A percentile compares a stretch with the other conserved stretches of the same genome.
phyloP scores from a whole-genome alignment of 2,329 filamentous ascomycete genomes.

The Colletotrichum lentis region DNA sequence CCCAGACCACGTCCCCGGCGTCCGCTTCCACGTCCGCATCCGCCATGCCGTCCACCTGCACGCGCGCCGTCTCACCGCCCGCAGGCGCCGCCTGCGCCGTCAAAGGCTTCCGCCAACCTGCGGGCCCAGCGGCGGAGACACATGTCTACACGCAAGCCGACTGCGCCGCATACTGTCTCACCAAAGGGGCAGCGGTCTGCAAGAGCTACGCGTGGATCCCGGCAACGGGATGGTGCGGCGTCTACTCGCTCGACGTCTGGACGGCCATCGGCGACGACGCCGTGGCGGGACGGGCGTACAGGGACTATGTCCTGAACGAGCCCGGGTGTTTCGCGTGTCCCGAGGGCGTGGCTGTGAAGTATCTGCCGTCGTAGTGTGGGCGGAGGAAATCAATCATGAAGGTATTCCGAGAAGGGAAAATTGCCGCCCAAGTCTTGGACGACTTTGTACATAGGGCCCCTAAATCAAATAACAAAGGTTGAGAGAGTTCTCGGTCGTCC shows the following conservation, averaged over 20 bases:
- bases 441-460: too few species aligned
- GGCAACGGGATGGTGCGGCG: constrained; percentile 15
- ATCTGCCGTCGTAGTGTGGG: neutral
- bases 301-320: constrained; percentile 18
- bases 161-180: constrained; percentile 16
- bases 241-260: constrained; percentile 13
- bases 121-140: neutral
- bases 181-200: neutral
- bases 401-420: neutral
- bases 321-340: constrained; percentile 21
- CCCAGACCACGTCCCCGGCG: neutral
- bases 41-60: neutral
- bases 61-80: neutral
- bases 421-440: too few species aligned
- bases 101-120: constrained; percentile 20
- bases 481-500: too few species aligned
- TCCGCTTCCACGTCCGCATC: neutral
- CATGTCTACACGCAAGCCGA: constrained; percentile 4
- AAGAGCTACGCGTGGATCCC: constrained; percentile 17
- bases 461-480: too few species aligned
- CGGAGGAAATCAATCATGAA: neutral
- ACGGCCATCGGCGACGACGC: constrained; percentile 23
- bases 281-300: constrained; percentile 16
- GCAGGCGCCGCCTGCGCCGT: neutral
- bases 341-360: neutral